Evolutionary conservation across 805 yeast genomes (phyloP).

Genomic region (Candida caryicola): DNA sequence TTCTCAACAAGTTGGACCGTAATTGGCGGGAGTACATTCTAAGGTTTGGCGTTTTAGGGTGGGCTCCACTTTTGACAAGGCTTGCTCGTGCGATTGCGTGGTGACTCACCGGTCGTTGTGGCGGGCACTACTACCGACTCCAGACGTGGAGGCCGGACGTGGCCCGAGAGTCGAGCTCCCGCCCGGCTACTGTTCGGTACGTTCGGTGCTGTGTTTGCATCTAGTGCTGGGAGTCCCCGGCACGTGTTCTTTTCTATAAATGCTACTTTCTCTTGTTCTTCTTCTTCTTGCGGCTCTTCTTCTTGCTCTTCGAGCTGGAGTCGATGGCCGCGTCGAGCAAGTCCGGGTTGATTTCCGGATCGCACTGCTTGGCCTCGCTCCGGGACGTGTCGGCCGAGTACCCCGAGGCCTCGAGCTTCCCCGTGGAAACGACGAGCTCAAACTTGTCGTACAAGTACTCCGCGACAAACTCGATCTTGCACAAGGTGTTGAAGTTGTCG

Average conservation of each 20-base stretch:
- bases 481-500: constrained; percentile 27
- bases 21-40: constrained; percentile 19
- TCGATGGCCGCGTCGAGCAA: constrained; percentile 28
- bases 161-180: no score
- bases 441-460: constrained; percentile 24
- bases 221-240: no score
- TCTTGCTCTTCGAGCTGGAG: constrained; percentile 11
- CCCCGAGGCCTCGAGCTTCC: constrained; percentile 10
- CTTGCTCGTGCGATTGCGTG: background rate
- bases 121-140: no score
- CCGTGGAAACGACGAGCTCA: constrained; percentile 16
- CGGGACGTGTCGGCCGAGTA: constrained; percentile 2
- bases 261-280: constrained; percentile 21
- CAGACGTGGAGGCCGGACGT: no score
- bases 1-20: constrained; percentile 15
- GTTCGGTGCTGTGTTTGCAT: no score
- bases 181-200: no score
- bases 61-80: background rate
- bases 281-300: constrained; percentile 30
- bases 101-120: background rate
- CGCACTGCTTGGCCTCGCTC: constrained; percentile 9
- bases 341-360: constrained; percentile 30
- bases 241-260: constrained; percentile 1
- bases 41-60: background rate
- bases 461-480: constrained; percentile 29